A percentile compares a stretch with the other conserved stretches of the same genome.
phyloP scores from a whole-genome alignment of 2,329 filamentous ascomycete species.

The Fusarium sp. region DNA sequence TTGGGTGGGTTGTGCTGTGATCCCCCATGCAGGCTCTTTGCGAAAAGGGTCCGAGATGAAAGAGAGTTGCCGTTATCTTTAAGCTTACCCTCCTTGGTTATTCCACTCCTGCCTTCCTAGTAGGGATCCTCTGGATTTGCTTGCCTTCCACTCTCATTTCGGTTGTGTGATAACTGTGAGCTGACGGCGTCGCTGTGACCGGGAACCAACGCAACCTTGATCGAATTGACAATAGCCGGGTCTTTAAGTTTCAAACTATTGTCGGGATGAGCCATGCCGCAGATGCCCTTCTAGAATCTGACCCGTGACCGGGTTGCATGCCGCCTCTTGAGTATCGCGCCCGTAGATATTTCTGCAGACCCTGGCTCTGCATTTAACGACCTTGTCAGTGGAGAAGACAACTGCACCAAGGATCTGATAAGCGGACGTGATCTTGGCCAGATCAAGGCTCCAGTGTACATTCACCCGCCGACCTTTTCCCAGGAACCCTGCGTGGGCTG shows the following conservation, averaged over 20 bases:
- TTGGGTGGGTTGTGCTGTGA: background rate
- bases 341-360: background rate
- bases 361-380: background rate
- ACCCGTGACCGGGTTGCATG: background rate
- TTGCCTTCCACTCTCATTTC: constrained; percentile 7
- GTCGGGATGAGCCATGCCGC: too few species aligned
- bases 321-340: background rate
- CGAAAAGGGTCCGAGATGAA: constrained; percentile 9
- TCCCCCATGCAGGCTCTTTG: background rate
- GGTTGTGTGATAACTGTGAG: constrained; percentile 8
- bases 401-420: constrained; percentile 18
- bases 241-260: background rate
- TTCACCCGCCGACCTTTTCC: background rate
- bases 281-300: background rate
- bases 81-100: constrained; percentile 5
- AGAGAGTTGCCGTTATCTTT: constrained; percentile 3
- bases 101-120: background rate
- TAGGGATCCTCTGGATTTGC: background rate
- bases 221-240: background rate
- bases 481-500: background rate
- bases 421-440: constrained; percentile 1
- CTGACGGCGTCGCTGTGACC: background rate
- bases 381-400: constrained; percentile 13
- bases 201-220: background rate
- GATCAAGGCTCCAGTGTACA: background rate